Conservation (phyloP, 106 monocot genomes). For the Apostasia shenzhenica region DNA sequence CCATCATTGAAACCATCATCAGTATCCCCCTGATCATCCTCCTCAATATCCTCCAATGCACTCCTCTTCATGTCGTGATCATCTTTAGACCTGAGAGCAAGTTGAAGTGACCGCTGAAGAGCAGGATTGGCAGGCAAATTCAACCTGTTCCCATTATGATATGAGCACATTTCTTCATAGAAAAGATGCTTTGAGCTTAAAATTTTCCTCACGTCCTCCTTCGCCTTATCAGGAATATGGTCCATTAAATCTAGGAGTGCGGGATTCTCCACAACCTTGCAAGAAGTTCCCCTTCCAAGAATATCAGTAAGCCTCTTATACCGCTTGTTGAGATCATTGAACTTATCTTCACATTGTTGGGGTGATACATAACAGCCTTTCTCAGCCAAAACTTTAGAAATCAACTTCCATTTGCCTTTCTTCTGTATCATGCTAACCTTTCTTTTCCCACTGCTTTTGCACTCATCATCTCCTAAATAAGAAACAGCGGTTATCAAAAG, state of each 20-base stretch:
- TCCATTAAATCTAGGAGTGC: constrained; percentile 61
- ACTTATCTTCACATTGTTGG: constrained; percentile 97
- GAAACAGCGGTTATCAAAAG: constrained; percentile 80
- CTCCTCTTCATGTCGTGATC: constrained; percentile 34
- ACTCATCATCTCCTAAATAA: constrained; percentile 62
- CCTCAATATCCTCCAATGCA: constrained; percentile 39
- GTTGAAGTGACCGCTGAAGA: constrained; percentile 52
- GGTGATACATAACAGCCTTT: constrained; percentile 75
- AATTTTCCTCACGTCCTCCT: constrained; percentile 84
- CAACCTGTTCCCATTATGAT: constrained; percentile 71
- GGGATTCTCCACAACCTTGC: constrained; percentile 82
- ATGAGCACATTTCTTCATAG: constrained; percentile 96
- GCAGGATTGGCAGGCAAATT: constrained; percentile 59
- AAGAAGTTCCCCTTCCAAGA: constrained; percentile 82
- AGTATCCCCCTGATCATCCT: constrained; percentile 34
- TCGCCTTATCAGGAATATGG: constrained; percentile 55
- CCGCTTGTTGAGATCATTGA: constrained; percentile 93
- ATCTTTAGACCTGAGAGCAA: constrained; percentile 46
- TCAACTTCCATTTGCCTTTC: constrained; percentile 87
- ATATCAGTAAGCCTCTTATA: constrained; percentile 87
- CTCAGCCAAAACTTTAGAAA: constrained; percentile 76
- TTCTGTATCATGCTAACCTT: constrained; percentile 61
- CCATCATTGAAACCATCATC: constrained; percentile 42
- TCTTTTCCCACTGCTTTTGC: constrained; percentile 25
- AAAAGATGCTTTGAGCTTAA: constrained; percentile 92